phyloP scores from a whole-genome alignment of 345 rosid species.

The Luvunga scandens region DNA sequence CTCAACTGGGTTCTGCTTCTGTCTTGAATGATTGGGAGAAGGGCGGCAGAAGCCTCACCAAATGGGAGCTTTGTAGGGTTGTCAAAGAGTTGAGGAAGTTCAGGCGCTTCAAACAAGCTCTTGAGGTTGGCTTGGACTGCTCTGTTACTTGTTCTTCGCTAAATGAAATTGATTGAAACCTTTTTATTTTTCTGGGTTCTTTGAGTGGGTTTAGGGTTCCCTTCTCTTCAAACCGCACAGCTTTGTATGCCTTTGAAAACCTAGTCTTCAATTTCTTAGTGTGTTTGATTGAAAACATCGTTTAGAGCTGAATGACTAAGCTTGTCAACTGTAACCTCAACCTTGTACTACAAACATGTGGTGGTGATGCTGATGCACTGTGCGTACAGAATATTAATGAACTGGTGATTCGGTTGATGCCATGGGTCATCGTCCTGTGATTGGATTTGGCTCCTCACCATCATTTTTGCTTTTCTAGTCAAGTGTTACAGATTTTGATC shows the following conservation, averaged over 20 bases:
- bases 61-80: conserved; percentile 90
- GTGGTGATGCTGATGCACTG: not conserved
- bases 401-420: not conserved
- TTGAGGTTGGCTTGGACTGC: conserved; percentile 48
- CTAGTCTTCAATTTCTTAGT: not conserved
- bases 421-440: not conserved
- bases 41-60: conserved; percentile 59
- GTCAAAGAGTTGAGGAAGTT: conserved; percentile 88
- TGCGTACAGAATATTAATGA: not conserved
- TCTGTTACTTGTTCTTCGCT: not conserved
- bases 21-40: conserved; percentile 75
- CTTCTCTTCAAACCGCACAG: too few relatives aligned
- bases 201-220: too few relatives aligned
- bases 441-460: not conserved
- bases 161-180: not conserved
- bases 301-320: not conserved
- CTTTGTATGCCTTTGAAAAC: not conserved
- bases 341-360: not conserved
- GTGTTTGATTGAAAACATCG: not conserved
- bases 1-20: conserved; percentile 64
- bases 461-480: not conserved
- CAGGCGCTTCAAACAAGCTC: conserved; percentile 70
- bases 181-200: too few relatives aligned
- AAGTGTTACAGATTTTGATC: not conserved
- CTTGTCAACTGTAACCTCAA: not conserved